A percentile compares a stretch with the other conserved stretches of the same genome.
These are phyloP conservation scores for Talaromyces sp. DNA, from an alignment of 2,329 filamentous ascomycete genomes.

Conservation along the genomic window DNA sequence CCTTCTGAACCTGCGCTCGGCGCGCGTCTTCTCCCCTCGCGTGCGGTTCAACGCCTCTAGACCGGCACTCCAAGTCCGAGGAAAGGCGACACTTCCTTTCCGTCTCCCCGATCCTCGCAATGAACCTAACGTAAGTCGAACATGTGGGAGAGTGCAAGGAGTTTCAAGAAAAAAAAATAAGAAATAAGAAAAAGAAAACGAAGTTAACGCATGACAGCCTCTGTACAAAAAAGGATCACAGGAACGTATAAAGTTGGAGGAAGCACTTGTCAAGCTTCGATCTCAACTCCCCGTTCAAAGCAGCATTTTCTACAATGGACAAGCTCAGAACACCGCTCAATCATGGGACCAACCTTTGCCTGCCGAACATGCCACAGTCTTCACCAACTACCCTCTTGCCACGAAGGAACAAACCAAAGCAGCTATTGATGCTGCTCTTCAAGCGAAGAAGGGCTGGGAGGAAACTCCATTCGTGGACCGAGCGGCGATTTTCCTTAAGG, in stretches of 20 bases:
- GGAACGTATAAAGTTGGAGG: conserved; percentile 38
- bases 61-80: conserved; percentile 21
- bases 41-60: conserved; percentile 12
- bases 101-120: conserved; percentile 35
- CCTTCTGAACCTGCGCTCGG: conserved; percentile 21
- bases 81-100: conserved; percentile 33
- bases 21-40: conserved; percentile 16
- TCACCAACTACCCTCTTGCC: conserved; percentile 83
- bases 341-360: conserved; percentile 33
- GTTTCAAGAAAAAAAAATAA: too few relatives aligned
- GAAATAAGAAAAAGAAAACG: neutral
- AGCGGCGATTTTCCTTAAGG: conserved; percentile 89
- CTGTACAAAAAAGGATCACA: conserved; percentile 33
- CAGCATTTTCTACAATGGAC: conserved; percentile 32
- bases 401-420: conserved; percentile 70
- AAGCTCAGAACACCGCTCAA: conserved; percentile 25
- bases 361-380: conserved; percentile 50
- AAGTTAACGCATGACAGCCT: conserved; percentile 15
- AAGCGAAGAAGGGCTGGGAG: conserved; percentile 82
- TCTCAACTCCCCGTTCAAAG: conserved; percentile 38
- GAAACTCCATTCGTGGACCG: conserved; percentile 82
- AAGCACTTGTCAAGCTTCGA: conserved; percentile 34
- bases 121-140: conserved; percentile 42
- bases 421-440: conserved; percentile 79
- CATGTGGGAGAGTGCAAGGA: too few relatives aligned